A percentile compares a stretch with the other conserved stretches of the same genome.
Evolutionary conservation across 345 rosid genomes (phyloP).

Genomic region (Eucalyptus erythrocorys): DNA sequence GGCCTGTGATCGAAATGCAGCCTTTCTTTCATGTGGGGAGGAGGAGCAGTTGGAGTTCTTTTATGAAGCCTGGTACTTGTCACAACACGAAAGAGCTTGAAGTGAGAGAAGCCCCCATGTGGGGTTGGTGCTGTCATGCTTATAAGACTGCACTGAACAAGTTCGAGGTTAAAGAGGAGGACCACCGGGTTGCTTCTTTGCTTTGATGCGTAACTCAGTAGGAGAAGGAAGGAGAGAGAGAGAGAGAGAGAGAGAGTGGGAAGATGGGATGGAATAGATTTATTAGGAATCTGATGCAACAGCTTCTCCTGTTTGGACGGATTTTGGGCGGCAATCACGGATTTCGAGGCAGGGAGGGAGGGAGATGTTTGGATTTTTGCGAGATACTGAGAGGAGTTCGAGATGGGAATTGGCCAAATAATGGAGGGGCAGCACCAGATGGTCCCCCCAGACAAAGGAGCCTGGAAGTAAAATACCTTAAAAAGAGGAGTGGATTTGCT

Average conservation of each 20-base stretch:
- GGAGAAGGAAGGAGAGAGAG: too few relatives aligned
- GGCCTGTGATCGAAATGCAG: not conserved
- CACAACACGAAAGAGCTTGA: not conserved
- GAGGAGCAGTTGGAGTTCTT: not conserved
- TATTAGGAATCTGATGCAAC: not conserved
- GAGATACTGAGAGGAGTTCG: not conserved
- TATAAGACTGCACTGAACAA: not conserved
- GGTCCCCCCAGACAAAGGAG: not conserved
- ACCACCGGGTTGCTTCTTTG: not conserved
- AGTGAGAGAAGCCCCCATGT: not conserved
- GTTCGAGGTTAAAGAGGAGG: not conserved
- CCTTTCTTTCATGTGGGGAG: not conserved
- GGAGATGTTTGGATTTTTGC: not conserved
- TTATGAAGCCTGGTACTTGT: not conserved
- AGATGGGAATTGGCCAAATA: not conserved
- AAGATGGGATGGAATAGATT: not conserved
- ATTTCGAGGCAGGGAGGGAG: not conserved
- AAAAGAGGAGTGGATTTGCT: not conserved
- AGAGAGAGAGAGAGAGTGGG: not conserved
- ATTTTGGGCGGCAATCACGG: not conserved
- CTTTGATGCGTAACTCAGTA: not conserved
- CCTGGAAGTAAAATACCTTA: not conserved
- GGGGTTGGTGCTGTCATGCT: not conserved
- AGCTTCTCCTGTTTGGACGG: not conserved
- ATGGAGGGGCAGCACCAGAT: not conserved